Percentiles rank a stretch among this genome's conserved stretches.
phyloP scores from a whole-genome alignment of 805 yeast genomes.

The Saccharomycopsis fodiens region DNA sequence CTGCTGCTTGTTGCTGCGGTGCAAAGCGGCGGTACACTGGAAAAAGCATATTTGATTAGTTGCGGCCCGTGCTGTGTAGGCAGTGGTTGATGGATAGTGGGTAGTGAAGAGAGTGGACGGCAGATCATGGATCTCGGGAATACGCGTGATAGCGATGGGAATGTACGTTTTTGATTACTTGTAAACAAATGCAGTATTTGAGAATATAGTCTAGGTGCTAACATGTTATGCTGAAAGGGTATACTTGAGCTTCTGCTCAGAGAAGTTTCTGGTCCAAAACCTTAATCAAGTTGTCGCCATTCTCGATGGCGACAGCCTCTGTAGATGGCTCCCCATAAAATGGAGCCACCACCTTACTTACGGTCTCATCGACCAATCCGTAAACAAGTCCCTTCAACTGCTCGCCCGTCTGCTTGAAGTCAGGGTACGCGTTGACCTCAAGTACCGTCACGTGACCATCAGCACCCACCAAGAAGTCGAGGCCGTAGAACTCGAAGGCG shows the following conservation, averaged over 20 bases:
- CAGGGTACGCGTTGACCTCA: slow-evolving; percentile 93
- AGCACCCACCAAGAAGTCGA: slow-evolving; percentile 73
- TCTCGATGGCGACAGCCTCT: slow-evolving; percentile 6
- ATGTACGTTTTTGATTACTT: too few relatives aligned
- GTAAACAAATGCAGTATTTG: too few relatives aligned
- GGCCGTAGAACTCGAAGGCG: slow-evolving; percentile 82
- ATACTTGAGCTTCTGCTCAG: too few relatives aligned
- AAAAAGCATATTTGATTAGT: not conserved
- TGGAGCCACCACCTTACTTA: slow-evolving; percentile 42
- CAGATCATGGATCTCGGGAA: too few relatives aligned
- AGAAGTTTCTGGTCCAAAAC: slow-evolving; percentile 30
- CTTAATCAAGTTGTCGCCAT: slow-evolving; percentile 27
- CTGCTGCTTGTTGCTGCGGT: too few relatives aligned
- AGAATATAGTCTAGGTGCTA: too few relatives aligned
- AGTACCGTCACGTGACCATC: slow-evolving; percentile 50
- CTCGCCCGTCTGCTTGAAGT: slow-evolving; percentile 90
- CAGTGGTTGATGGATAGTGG: not conserved
- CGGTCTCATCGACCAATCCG: slow-evolving; percentile 55
- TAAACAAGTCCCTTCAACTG: slow-evolving; percentile 59
- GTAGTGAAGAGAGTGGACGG: too few relatives aligned
- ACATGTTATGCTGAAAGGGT: too few relatives aligned
- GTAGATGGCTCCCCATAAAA: slow-evolving; percentile 28
- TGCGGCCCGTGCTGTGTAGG: not conserved
- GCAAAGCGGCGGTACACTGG: too few relatives aligned
- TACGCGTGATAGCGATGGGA: too few relatives aligned